Evolutionary conservation across 768 basidiomycete species (phyloP).

Genomic region (Rhizopogon salebrosus): DNA sequence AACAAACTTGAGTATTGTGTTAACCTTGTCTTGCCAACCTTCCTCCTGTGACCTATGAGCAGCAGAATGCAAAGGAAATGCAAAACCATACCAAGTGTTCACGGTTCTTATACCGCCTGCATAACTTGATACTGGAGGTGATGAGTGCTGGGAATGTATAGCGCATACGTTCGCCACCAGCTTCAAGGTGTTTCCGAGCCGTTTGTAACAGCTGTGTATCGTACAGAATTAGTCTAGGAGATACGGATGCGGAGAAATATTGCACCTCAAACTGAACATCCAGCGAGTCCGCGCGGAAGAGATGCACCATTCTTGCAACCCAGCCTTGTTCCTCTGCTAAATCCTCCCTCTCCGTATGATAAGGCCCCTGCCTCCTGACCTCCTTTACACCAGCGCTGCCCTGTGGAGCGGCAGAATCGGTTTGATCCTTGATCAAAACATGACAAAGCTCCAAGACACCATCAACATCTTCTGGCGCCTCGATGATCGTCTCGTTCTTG

Average conservation of each 20-base stretch:
- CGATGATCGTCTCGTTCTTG: constrained; percentile 95
- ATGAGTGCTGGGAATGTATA: constrained; percentile 97
- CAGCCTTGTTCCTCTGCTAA: constrained; percentile 98
- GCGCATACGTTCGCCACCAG: constrained; percentile 91
- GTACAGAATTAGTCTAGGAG: background rate
- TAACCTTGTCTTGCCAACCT: constrained; percentile 83
- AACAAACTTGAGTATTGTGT: constrained; percentile 89
- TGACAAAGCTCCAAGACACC: constrained; percentile 91
- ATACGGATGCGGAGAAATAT: background rate
- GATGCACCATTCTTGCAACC: constrained; percentile 96
- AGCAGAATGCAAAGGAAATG: background rate
- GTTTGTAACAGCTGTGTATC: constrained; percentile 74
- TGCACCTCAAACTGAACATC: constrained; percentile 86
- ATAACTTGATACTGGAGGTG: constrained; percentile 88
- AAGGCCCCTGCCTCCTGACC: constrained; percentile 51
- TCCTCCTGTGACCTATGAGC: constrained; percentile 48
- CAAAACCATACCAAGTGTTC: constrained; percentile 56
- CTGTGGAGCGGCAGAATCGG: constrained; percentile 42
- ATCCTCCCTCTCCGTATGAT: constrained; percentile 75
- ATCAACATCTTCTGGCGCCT: constrained; percentile 89
- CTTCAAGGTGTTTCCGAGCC: constrained; percentile 83
- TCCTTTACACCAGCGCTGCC: constrained; percentile 32
- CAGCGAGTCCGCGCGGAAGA: constrained; percentile 85
- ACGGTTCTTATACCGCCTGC: constrained; percentile 82
- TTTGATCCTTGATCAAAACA: constrained; percentile 85